Evolutionary conservation across 305 asterid species (phyloP), one percentile per base, ranked within the genome.

Genomic region (Fraxinus sp.): DNA sequence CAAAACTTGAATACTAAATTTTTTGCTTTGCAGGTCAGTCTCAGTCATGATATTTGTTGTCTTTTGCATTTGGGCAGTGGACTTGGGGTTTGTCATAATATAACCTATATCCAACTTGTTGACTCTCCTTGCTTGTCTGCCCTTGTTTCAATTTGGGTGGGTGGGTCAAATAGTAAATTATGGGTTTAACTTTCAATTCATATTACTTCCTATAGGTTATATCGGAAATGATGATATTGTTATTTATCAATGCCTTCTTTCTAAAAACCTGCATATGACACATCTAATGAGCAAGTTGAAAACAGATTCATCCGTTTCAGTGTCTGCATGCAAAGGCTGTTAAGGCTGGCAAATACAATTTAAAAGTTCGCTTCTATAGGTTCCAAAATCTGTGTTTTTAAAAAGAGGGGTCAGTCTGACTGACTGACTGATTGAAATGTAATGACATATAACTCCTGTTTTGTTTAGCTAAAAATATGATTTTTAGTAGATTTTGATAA

Each of bases 1-100:
- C 97, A 92, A 79, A 92, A 83, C 85, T 82, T 95, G 91, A 91
- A 97, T 86, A 93, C 98, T 80, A 97, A 97, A 84, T 95, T 93
- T 87, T 97, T 93, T 77, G 93, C 98, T 77, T 85, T 97, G 86
- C 99, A 97, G 98, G 99, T 97, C 35, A 62, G 97, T 72, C 14
- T 32, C 49, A 35, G 7, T 33, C 28, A 72, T n/a, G 46, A 72
- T 72, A 72, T 72, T n/a, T 72, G 35, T n/a, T n/a, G 26, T 72
- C 46, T 30, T 28, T 30, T 78, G 10, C 28, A 57, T 55, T 72
- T 33, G 39, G 37, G 4, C 0, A 9, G 75, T 70, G 46, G 76
- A 72, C 4, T 57, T 57, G 68, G 28, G 68, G 28, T 57, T 57
- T 18, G 11, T 7, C 68, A 18, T 57, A 18, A 57, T 57, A 57